A percentile compares a stretch with the other conserved stretches of the same genome.
phyloP scores from a whole-genome alignment of 306 rosid genomes.

The Quercus alba region DNA sequence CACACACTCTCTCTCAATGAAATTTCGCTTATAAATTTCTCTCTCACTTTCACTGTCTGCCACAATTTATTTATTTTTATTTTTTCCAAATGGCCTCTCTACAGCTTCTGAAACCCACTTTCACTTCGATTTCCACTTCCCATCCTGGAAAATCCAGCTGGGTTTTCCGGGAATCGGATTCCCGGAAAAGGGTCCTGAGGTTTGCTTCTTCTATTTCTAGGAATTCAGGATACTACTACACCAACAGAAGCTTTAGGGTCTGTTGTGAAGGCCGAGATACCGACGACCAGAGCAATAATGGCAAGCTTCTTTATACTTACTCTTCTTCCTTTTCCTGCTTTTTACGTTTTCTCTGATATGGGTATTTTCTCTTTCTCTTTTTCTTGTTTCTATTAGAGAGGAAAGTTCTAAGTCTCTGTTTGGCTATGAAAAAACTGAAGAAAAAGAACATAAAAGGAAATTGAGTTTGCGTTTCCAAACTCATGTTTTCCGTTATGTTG shows the following conservation, averaged over 20 bases:
- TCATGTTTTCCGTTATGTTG: not conserved
- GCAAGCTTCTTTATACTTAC: slow-evolving; percentile 33
- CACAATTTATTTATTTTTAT: not conserved
- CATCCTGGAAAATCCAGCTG: slow-evolving; percentile 45
- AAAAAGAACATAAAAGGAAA: not conserved
- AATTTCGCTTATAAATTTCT: slow-evolving; percentile 12
- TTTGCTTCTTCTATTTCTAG: slow-evolving; percentile 28
- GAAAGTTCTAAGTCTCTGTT: not conserved
- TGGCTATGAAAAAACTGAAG: not conserved
- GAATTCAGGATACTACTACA: slow-evolving; percentile 18
- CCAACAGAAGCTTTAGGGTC: slow-evolving; percentile 35
- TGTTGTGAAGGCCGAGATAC: slow-evolving; percentile 56
- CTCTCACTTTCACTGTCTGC: not conserved
- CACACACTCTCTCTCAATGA: slow-evolving; percentile 25
- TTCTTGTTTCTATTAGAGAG: not conserved
- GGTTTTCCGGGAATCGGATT: slow-evolving; percentile 27
- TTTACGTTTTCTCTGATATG: not conserved
- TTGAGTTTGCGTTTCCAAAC: not conserved
- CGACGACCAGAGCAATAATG: slow-evolving; percentile 69
- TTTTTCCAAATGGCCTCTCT: slow-evolving; percentile 52
- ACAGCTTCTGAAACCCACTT: slow-evolving; percentile 51
- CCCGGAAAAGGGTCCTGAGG: slow-evolving; percentile 35
- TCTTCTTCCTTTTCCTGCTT: not conserved
- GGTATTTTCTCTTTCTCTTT: not conserved
- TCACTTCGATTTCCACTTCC: slow-evolving; percentile 52